Evolutionary conservation across 805 yeast genomes (phyloP).

Genomic region (Candida oleophila): DNA sequence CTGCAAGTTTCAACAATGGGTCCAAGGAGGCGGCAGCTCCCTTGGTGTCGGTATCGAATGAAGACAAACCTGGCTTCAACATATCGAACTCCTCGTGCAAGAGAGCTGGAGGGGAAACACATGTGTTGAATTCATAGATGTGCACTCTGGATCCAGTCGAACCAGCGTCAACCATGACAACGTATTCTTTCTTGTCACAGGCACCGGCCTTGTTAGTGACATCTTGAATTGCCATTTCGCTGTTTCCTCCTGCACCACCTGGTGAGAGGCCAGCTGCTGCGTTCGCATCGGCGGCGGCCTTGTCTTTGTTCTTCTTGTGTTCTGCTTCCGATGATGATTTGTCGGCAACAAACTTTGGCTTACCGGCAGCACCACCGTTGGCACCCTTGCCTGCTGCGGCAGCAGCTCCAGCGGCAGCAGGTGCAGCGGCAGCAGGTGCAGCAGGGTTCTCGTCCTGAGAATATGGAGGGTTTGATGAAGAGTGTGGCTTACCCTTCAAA

Average conservation of each 20-base stretch:
- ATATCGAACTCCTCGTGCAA: conserved; percentile 79
- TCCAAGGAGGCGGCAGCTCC: conserved; percentile 93
- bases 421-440: conserved; percentile 8
- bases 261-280: conserved; percentile 1
- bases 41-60: conserved; percentile 71
- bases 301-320: conserved; percentile 3
- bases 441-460: conserved; percentile 15
- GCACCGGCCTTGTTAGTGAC: conserved; percentile 3
- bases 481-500: conserved; percentile 33
- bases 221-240: background rate
- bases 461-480: conserved; percentile 37
- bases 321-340: conserved; percentile 12
- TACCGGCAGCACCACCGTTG: conserved; percentile 8
- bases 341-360: conserved; percentile 24
- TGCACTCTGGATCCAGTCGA: conserved; percentile 97
- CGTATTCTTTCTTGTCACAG: conserved; percentile 57
- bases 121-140: conserved; percentile 86
- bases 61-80: conserved; percentile 90
- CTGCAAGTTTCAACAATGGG: conserved; percentile 72
- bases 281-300: conserved; percentile 5
- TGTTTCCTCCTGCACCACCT: background rate
- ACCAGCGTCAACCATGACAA: conserved; percentile 96
- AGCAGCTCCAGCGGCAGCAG: conserved; percentile 13
- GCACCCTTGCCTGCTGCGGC: conserved; percentile 15
- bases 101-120: conserved; percentile 79